A percentile compares a stretch with the other conserved stretches of the same genome.
phyloP scores from a whole-genome alignment of 1,284 basidiomycete species.

The Naganishia cerealis region DNA sequence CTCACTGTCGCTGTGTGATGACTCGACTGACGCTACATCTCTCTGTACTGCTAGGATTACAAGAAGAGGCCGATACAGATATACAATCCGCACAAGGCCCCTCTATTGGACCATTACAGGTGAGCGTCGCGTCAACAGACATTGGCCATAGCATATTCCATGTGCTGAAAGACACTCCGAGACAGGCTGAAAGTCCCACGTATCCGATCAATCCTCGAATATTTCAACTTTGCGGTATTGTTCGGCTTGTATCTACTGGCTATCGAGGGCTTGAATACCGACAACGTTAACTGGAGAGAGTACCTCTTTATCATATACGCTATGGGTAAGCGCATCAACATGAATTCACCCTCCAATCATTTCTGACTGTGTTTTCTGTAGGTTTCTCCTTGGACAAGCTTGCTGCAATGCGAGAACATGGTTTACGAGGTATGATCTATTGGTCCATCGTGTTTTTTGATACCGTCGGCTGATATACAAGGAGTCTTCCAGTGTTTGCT shows the following conservation, averaged over 20 bases:
- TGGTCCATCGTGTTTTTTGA: constrained; percentile 26
- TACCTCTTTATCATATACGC: constrained; percentile 77
- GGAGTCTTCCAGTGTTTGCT: constrained; percentile 32
- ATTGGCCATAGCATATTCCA: background rate
- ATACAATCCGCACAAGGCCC: constrained; percentile 89
- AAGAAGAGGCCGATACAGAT: constrained; percentile 88
- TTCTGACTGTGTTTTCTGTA: constrained; percentile 34
- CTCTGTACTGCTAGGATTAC: constrained; percentile 66
- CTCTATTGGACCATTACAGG: constrained; percentile 89
- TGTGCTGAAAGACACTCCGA: background rate
- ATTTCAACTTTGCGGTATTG: constrained; percentile 74
- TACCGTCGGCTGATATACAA: background rate
- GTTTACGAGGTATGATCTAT: constrained; percentile 61
- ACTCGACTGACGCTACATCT: background rate
- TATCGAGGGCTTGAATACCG: constrained; percentile 68
- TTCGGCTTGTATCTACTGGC: constrained; percentile 81
- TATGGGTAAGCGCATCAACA: constrained; percentile 57
- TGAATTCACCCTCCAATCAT: background rate
- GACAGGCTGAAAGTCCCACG: constrained; percentile 84
- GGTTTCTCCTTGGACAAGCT: constrained; percentile 87
- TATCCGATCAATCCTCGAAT: constrained; percentile 84
- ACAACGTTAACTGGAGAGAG: constrained; percentile 67
- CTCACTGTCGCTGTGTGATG: background rate
- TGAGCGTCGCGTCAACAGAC: constrained; percentile 44
- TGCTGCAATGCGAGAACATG: constrained; percentile 91